Evolutionary conservation across 352 stramenopile species (phyloP), one percentile per base, ranked within the genome.

Genomic region (Phytophthora niederhauseri): DNA sequence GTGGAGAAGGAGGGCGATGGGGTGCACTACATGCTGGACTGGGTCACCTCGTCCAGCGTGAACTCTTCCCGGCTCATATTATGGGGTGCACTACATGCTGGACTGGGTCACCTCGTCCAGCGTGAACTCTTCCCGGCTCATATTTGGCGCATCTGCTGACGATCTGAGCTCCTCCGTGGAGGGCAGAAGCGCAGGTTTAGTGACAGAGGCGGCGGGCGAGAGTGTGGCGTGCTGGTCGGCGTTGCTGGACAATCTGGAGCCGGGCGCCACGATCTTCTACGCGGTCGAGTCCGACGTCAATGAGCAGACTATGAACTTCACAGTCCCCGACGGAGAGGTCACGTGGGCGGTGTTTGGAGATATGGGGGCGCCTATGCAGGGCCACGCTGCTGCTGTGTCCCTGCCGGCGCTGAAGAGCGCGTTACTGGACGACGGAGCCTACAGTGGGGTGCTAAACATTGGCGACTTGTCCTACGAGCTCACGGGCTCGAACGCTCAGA

Each of bases 271-370:
- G 4, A 66, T 93, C 46, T 91, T 82, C 64, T 93, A 93, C 64
- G 75, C 79, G 20, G 56, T 91, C n/a, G 73, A 79, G 51, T 67
- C 68, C 5, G 71, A 64, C 51, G 15, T 57, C 15, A 51, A 51
- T 22, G 38, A 60, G 28, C 43, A 68, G 17, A 43, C 19, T 4
- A 69, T 75, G 57, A 87, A 76, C 68, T 91, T 91, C 55, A 84
- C 78, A n/a, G 71, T 82, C 12, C 78, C 83, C 0, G 54, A 55
- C 3, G 62, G 48, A 30, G 69, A 73, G 34, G 78, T 87, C 46
- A 91, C 85, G 67, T 94, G 86, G 86, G 86, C 83, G 0, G 81
- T 94, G 46, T 94, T 93, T 72, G 86, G 86, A 4, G 86, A 94
- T 46, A 72, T 94, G 59, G 84, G 80, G 0, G 81, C 82, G 0